A percentile compares a stretch with the other conserved stretches of the same genome.
Conservation (phyloP, 768 basidiomycete genomes). For the Rhizopogon vulgaris region DNA sequence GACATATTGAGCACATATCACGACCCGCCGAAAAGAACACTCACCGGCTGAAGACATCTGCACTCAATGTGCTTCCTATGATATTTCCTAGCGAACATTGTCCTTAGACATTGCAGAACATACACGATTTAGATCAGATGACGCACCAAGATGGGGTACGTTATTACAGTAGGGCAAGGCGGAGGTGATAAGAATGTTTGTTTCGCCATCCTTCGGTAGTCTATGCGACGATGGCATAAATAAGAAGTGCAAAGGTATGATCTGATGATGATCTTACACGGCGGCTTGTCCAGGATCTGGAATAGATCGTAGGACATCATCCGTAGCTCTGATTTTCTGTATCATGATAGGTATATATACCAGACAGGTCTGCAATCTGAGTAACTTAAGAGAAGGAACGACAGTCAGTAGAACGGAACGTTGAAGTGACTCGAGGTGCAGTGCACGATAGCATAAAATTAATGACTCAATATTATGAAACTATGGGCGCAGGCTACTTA, state of each 20-base stretch:
- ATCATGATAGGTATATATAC: conserved; percentile 29
- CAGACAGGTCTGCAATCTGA: too few relatives aligned
- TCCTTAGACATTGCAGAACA: not conserved
- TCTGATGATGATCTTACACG: conserved; percentile 30
- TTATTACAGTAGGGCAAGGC: conserved; percentile 97
- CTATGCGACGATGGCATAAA: conserved; percentile 24
- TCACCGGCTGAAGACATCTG: conserved; percentile 93
- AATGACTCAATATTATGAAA: too few relatives aligned
- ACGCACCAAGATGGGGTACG: conserved; percentile 87
- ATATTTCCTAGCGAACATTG: conserved; percentile 55
- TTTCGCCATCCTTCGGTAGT: conserved; percentile 78
- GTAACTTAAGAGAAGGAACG: too few relatives aligned
- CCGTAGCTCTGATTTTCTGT: conserved; percentile 46
- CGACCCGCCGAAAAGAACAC: conserved; percentile 20
- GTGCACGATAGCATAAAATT: too few relatives aligned
- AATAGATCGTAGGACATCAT: conserved; percentile 44
- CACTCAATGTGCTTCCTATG: conserved; percentile 93
- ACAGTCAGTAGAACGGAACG: too few relatives aligned
- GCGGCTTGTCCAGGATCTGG: conserved; percentile 46
- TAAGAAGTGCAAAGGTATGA: not conserved
- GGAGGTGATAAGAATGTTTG: conserved; percentile 88
- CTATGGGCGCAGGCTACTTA: too few relatives aligned
- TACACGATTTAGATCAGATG: conserved; percentile 7
- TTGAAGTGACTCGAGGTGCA: too few relatives aligned
- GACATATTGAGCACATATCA: conserved; percentile 1